Conservation (phyloP, 306 rosid species). For the Trichosanthes truncata region DNA sequence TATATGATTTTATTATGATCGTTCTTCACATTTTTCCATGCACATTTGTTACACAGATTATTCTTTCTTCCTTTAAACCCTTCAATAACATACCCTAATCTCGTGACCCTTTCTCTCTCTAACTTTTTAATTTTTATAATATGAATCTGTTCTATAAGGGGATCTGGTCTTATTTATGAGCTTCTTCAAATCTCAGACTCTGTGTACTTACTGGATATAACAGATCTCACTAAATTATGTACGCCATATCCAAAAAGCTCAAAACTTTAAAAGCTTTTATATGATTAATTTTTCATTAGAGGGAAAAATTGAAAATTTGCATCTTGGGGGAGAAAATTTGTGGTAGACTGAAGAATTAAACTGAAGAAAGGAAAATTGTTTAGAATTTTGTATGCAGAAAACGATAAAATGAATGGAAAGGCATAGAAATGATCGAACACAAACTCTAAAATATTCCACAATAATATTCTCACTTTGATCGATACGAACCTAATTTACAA, state of each 20-base stretch:
- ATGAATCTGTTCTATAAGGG: neutral
- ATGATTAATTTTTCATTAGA: neutral
- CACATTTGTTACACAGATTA: slow-evolving; percentile 36
- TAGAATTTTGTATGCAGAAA: neutral
- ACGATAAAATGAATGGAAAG: neutral
- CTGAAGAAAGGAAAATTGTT: neutral
- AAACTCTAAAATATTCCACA: slow-evolving; percentile 12
- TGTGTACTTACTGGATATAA: neutral
- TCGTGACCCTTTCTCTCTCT: neutral
- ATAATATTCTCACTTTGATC: slow-evolving; percentile 8
- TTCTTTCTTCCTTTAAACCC: slow-evolving; percentile 27
- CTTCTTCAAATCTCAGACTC: slow-evolving; percentile 4
- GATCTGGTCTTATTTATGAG: neutral
- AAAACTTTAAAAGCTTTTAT: neutral
- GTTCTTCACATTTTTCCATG: slow-evolving; percentile 45
- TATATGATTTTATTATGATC: slow-evolving; percentile 5
- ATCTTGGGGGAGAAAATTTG: neutral
- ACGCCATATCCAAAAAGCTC: neutral
- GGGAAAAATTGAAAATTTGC: neutral
- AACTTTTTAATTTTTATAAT: neutral
- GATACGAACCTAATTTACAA: neutral
- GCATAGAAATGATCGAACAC: slow-evolving; percentile 4
- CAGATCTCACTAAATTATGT: neutral
- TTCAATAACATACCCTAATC: slow-evolving; percentile 20
- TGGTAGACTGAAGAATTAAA: neutral